Conservation (phyloP, 805 yeast genomes). For the Huiozyma naganishii region DNA sequence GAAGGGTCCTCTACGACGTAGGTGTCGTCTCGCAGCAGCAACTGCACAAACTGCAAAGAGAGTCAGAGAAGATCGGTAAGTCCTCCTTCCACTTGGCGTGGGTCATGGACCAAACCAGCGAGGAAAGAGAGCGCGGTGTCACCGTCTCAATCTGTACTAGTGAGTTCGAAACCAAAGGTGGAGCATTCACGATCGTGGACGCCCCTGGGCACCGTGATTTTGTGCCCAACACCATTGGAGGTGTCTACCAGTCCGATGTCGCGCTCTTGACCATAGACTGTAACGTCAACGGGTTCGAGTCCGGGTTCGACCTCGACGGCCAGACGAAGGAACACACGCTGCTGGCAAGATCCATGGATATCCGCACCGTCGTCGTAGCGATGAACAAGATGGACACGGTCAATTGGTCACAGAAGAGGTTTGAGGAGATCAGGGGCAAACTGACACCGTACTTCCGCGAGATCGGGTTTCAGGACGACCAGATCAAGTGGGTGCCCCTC, state of each 20-base stretch:
- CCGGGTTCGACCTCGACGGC: conserved; percentile 97
- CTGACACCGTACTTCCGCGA: conserved; percentile 64
- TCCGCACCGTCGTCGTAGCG: conserved; percentile 78
- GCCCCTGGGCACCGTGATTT: conserved; percentile 99
- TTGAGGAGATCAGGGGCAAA: conserved; percentile 80
- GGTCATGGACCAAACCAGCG: conserved; percentile 98
- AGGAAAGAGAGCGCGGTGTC: conserved; percentile 97
- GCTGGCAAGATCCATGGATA: conserved; percentile 94
- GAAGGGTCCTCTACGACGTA: conserved; percentile 81
- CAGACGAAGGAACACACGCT: conserved; percentile 96
- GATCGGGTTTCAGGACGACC: conserved; percentile 76
- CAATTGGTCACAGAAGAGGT: conserved; percentile 85
- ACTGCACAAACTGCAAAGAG: conserved; percentile 91
- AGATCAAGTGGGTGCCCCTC: conserved; percentile 85
- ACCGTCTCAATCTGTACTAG: conserved; percentile 98
- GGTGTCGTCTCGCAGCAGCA: conserved; percentile 96
- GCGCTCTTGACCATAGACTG: conserved; percentile 95
- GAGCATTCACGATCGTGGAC: conserved; percentile 93
- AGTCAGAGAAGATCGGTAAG: conserved; percentile 96
- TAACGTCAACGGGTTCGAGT: conserved; percentile 96
- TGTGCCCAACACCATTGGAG: conserved; percentile 96
- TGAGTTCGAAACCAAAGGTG: conserved; percentile 85
- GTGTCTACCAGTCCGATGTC: conserved; percentile 98
- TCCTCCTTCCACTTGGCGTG: conserved; percentile 98
- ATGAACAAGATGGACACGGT: conserved; percentile 88